Percentiles rank a stretch among this genome's conserved stretches.
These are phyloP conservation scores for Kluyveromyces marxianus DNA, from an alignment of 1,139 yeast genomes.

Conservation along the genomic window DNA sequence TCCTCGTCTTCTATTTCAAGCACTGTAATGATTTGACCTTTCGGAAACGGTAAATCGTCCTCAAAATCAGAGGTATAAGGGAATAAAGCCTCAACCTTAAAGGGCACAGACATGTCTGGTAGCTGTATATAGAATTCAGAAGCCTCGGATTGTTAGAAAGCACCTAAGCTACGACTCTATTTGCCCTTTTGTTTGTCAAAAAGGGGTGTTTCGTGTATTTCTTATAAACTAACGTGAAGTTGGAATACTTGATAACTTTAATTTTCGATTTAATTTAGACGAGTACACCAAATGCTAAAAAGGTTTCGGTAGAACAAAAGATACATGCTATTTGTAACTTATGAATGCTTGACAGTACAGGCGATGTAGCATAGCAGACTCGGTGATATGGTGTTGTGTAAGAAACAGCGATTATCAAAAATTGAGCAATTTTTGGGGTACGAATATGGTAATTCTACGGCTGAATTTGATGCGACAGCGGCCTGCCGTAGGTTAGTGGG, in stretches of 20 bases:
- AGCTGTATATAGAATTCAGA: background rate
- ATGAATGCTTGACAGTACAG: too few relatives aligned
- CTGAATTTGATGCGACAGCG: conserved; percentile 1
- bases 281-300: too few relatives aligned
- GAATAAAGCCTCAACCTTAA: conserved; percentile 60
- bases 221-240: too few relatives aligned
- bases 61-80: conserved; percentile 73
- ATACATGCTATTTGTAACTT: too few relatives aligned
- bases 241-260: too few relatives aligned
- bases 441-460: background rate
- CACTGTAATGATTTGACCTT: conserved; percentile 66
- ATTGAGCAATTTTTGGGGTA: background rate
- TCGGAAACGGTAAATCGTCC: conserved; percentile 70
- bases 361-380: too few relatives aligned
- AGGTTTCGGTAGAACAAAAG: too few relatives aligned
- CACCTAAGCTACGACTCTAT: background rate
- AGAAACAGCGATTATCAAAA: conserved; percentile 1
- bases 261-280: too few relatives aligned
- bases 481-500: conserved; percentile 1
- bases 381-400: background rate
- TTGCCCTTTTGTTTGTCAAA: background rate
- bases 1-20: conserved; percentile 78
- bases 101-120: conserved; percentile 39
- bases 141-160: background rate
- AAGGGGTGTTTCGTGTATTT: too few relatives aligned